phyloP scores from a whole-genome alignment of 306 rosid genomes.

The Trifolium fragiferum region DNA sequence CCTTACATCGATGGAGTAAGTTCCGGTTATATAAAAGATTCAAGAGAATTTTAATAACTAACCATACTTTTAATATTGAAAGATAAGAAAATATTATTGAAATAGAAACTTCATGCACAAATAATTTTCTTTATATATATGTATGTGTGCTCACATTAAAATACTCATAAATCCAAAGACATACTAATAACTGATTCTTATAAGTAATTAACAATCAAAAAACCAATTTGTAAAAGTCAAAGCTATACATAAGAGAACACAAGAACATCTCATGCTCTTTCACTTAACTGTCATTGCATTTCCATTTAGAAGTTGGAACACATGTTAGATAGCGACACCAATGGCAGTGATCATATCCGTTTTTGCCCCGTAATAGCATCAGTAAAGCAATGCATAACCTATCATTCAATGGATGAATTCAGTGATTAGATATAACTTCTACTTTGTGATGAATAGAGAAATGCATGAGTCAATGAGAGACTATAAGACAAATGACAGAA shows the following conservation, averaged over 20 bases:
- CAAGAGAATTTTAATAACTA: too few species aligned
- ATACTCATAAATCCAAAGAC: slow-evolving; percentile 25
- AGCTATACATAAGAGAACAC: slow-evolving; percentile 41
- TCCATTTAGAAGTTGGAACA: slow-evolving; percentile 77
- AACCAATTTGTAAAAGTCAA: slow-evolving; percentile 30
- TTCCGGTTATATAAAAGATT: too few species aligned
- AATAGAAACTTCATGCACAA: slow-evolving; percentile 44
- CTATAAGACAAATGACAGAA: slow-evolving; percentile 11
- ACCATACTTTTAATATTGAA: too few species aligned
- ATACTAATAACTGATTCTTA: slow-evolving; percentile 25
- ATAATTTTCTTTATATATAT: slow-evolving; percentile 29
- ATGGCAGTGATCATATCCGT: slow-evolving; percentile 68
- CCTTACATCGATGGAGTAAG: too few species aligned
- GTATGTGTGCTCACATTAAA: not conserved
- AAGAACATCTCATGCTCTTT: slow-evolving; percentile 21
- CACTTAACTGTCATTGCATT: slow-evolving; percentile 51
- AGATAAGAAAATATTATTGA: not conserved
- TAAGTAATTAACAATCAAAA: slow-evolving; percentile 22
- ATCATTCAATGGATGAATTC: slow-evolving; percentile 39
- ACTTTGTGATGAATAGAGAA: slow-evolving; percentile 5
- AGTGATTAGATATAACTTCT: slow-evolving; percentile 29
- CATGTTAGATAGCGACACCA: slow-evolving; percentile 82
- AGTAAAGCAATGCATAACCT: slow-evolving; percentile 62
- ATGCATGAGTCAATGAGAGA: slow-evolving; percentile 7
- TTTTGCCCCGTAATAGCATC: slow-evolving; percentile 67